phyloP scores from a whole-genome alignment of 2,329 filamentous ascomycete genomes.

The Emmonsia crescens region DNA sequence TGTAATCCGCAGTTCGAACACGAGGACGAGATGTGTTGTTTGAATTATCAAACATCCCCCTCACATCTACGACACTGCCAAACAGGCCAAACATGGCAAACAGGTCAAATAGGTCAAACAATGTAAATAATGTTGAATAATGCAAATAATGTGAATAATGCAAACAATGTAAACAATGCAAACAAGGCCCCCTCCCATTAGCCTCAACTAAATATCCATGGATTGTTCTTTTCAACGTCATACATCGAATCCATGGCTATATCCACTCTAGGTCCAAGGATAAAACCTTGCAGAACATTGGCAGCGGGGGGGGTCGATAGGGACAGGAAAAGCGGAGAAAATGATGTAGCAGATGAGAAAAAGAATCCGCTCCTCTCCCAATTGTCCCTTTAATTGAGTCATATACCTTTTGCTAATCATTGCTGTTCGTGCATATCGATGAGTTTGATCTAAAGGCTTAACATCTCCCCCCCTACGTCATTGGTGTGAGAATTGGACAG shows the following conservation, averaged over 20 bases:
- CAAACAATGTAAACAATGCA: conserved; percentile 13
- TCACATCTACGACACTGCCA: no score
- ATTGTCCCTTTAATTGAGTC: neutral
- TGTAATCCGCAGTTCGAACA: neutral
- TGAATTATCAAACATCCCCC: no score
- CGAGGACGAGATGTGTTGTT: neutral
- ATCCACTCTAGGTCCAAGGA: no score
- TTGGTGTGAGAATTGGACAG: neutral
- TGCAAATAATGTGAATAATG: conserved; percentile 11
- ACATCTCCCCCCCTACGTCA: neutral
- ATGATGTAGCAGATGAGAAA: neutral
- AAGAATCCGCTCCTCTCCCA: neutral
- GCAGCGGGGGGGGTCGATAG: neutral
- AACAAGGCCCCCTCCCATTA: conserved; percentile 7
- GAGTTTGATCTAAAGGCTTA: neutral
- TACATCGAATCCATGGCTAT: no score
- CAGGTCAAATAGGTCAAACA: conserved; percentile 1
- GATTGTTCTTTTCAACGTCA: conserved; percentile 12
- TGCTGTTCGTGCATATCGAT: neutral
- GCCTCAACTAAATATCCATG: conserved; percentile 10
- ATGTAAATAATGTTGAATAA: conserved; percentile 8
- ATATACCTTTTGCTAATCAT: neutral
- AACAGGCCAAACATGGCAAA: conserved; percentile 17
- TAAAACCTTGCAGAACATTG: no score
- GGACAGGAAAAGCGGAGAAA: neutral